These are phyloP conservation scores for Monosporascus cannonballus DNA, from an alignment of 2,329 filamentous ascomycete species.

Conservation along the genomic window DNA sequence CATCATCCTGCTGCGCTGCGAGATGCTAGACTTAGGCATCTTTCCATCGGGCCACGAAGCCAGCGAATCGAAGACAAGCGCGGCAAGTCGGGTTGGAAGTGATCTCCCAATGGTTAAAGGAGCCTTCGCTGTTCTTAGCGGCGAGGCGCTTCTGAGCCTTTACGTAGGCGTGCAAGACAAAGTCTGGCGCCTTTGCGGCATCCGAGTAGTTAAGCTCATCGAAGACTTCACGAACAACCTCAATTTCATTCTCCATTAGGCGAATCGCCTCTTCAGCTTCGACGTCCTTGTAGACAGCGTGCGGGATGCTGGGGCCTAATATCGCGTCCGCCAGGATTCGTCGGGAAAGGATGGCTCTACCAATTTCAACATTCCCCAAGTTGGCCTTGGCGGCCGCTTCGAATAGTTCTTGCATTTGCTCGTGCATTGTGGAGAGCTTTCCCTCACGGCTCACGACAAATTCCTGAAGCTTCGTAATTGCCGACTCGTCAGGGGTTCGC, in stretches of 20 bases:
- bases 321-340: conserved; percentile 20
- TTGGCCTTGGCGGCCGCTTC: conserved; percentile 18
- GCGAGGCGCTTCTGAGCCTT: conserved; percentile 10
- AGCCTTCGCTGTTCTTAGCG: conserved; percentile 6
- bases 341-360: conserved; percentile 17
- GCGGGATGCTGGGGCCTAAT: conserved; percentile 6
- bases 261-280: conserved; percentile 23
- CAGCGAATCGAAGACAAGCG: conserved; percentile 12
- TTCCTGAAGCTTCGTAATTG: conserved; percentile 15
- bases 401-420: conserved; percentile 20
- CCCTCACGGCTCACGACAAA: conserved; percentile 17
- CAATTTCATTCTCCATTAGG: conserved; percentile 16
- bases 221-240: conserved; percentile 16
- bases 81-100: conserved; percentile 1
- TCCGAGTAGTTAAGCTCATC: conserved; percentile 12
- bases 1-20: no score
- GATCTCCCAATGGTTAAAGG: not conserved
- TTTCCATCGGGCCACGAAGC: conserved; percentile 17
- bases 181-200: conserved; percentile 12
- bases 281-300: conserved; percentile 18
- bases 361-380: conserved; percentile 18
- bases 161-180: conserved; percentile 15
- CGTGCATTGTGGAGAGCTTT: conserved; percentile 18
- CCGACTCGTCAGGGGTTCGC: conserved; percentile 5
- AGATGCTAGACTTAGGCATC: not conserved